Base-by-base conservation (phyloP, 1,139 yeast species). In the Candida buenavistaensis region DNA sequence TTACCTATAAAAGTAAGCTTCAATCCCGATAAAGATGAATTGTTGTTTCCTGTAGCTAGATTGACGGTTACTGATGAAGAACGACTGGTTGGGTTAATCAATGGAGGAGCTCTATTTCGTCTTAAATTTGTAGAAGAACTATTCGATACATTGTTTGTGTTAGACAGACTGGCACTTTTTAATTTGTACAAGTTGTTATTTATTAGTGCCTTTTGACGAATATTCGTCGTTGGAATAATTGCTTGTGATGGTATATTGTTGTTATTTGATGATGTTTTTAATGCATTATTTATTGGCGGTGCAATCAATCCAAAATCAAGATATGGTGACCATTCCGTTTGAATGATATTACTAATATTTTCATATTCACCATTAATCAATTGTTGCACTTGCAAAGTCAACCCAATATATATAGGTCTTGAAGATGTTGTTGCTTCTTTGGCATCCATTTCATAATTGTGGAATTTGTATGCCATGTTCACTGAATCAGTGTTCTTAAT, bases 1-100 rank as follows among this genome's bases (percentile, higher is more conserved):
- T 78, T 75, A 0, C 95, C 95, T 4, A 72, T 64, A 41, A 85
- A 80, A 6, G 84, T 75, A 16, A 86, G 64, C 15, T 68, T 68
- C 12, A 85, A 57, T 0, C 88, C 84, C 4, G 60, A 52, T 15
- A 72, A 51, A 2, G 64, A 46, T 3, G 73, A 57, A n/a, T n/a
- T n/a, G 32, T 53, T 54, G 23, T 47, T 50, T 32, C 52, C 58
- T 11, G 63, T 55, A 8, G 69, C 55, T 30, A 71, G 48, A 41
- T 68, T 73, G 13, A 66, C 77, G 3, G 71, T 69, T 17, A 72
- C 66, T 0, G 75, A 55, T 1, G 79, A 70, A 3, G 67, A 50
- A 0, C 74, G 32, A 4, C 27, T 26, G 19, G 23, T 57, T 12
- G 60, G 49, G 3, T 52, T 40, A 20, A 52, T 52, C 6, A 51